phyloP scores from a whole-genome alignment of 495 filamentous ascomycete species.

The Podospora fimiseda region DNA sequence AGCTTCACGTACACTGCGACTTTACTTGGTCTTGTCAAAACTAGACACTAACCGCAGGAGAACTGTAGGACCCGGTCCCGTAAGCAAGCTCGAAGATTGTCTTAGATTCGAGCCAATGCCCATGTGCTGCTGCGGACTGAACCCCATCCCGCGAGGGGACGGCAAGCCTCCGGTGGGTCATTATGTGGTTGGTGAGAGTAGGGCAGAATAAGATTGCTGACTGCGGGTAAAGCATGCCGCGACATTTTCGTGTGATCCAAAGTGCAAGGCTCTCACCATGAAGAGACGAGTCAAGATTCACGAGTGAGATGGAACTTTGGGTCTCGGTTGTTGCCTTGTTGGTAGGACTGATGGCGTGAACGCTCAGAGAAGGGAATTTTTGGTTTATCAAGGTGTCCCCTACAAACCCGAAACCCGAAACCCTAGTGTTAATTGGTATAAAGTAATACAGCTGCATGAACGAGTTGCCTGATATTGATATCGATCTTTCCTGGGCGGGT shows the following conservation, averaged over 20 bases:
- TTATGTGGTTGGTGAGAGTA: background rate
- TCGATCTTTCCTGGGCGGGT: too few species aligned
- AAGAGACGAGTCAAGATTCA: background rate
- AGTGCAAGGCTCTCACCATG: slow-evolving; percentile 4
- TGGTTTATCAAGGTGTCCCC: background rate
- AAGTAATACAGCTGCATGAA: too few species aligned
- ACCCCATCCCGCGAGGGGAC: background rate
- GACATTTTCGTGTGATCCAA: slow-evolving; percentile 9
- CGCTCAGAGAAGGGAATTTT: too few species aligned
- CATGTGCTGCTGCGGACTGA: slow-evolving; percentile 14
- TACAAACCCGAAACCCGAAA: too few species aligned
- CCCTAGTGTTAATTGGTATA: too few species aligned
- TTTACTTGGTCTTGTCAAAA: too few species aligned
- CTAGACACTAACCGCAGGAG: background rate
- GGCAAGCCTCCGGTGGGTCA: background rate
- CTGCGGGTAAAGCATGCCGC: slow-evolving; percentile 2
- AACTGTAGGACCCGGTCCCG: slow-evolving; percentile 9
- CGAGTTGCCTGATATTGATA: too few species aligned
- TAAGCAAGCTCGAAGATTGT: slow-evolving; percentile 8
- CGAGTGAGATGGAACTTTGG: background rate
- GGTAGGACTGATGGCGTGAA: too few species aligned
- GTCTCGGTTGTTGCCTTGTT: background rate
- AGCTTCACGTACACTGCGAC: too few species aligned
- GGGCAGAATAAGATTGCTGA: background rate
- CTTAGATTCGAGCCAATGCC: slow-evolving; percentile 5